phyloP scores from a whole-genome alignment of 768 basidiomycete species.

The Leccinum variicolor region DNA sequence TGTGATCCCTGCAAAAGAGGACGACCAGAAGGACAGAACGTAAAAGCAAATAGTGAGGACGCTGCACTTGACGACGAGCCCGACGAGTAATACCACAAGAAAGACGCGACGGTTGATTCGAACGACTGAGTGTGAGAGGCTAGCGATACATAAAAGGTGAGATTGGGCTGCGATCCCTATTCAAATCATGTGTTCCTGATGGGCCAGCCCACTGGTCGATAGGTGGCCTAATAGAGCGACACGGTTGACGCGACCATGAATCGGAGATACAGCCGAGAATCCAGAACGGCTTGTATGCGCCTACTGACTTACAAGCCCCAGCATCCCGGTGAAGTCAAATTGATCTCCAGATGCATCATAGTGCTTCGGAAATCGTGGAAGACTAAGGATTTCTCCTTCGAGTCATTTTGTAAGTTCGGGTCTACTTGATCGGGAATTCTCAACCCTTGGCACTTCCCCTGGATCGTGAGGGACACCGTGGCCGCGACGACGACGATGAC shows the following conservation, averaged over 20 bases:
- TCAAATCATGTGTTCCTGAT: not conserved
- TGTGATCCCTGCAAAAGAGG: not conserved
- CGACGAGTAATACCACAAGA: not conserved
- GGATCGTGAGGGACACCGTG: too few species aligned
- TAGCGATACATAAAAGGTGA: not conserved
- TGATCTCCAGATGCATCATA: constrained; percentile 16
- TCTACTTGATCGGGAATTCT: constrained; percentile 33
- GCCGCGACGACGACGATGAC: too few species aligned
- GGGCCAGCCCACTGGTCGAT: not conserved
- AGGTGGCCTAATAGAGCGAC: constrained; percentile 1
- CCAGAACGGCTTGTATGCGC: not conserved
- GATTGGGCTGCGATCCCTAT: not conserved
- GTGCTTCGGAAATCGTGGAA: constrained; percentile 1
- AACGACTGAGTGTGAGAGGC: not conserved
- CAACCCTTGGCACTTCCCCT: too few species aligned
- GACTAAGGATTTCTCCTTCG: constrained; percentile 5
- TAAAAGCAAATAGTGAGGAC: not conserved
- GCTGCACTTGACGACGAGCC: constrained; percentile 2
- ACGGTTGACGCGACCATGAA: constrained; percentile 4
- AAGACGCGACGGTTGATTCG: not conserved
- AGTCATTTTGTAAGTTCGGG: constrained; percentile 37
- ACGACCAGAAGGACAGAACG: not conserved
- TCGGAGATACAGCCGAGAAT: not conserved
- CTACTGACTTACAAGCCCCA: constrained; percentile 1
- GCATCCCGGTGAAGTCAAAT: constrained; percentile 4